Evolutionary conservation across 2,329 filamentous ascomycete genomes (phyloP).

Genomic region (Biscogniauxia sp.): DNA sequence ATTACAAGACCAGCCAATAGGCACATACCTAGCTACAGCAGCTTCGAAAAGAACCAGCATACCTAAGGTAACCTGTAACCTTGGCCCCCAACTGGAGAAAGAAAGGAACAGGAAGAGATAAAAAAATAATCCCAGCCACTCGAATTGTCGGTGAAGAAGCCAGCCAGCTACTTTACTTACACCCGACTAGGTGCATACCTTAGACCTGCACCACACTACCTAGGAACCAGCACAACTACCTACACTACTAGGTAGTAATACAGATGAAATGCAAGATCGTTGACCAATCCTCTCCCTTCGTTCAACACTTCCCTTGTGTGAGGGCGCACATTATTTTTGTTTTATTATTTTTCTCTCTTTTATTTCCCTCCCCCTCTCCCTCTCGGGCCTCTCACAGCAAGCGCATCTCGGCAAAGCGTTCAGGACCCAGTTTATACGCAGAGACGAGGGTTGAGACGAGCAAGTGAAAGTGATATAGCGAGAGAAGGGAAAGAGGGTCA

Average conservation of each 20-base stretch:
- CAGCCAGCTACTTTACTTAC: neutral
- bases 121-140: slow-evolving; percentile 28
- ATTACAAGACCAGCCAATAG: neutral
- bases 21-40: neutral
- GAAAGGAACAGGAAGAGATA: neutral
- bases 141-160: slow-evolving; percentile 34
- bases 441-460: neutral
- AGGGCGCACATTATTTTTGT: neutral
- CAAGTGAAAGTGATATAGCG: neutral
- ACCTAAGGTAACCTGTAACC: no score
- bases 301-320: slow-evolving; percentile 17
- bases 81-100: neutral
- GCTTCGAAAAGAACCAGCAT: neutral
- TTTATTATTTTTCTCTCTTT: neutral
- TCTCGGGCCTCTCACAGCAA: neutral
- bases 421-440: neutral
- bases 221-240: neutral
- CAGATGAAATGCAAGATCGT: neutral
- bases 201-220: no score
- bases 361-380: slow-evolving; percentile 1
- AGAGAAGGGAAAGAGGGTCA: neutral
- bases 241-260: no score
- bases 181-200: no score
- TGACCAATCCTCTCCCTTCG: slow-evolving; percentile 15
- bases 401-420: neutral